These are phyloP conservation scores for Pichia sp. DNA, from an alignment of 1,139 yeast species.

Conservation along the genomic window DNA sequence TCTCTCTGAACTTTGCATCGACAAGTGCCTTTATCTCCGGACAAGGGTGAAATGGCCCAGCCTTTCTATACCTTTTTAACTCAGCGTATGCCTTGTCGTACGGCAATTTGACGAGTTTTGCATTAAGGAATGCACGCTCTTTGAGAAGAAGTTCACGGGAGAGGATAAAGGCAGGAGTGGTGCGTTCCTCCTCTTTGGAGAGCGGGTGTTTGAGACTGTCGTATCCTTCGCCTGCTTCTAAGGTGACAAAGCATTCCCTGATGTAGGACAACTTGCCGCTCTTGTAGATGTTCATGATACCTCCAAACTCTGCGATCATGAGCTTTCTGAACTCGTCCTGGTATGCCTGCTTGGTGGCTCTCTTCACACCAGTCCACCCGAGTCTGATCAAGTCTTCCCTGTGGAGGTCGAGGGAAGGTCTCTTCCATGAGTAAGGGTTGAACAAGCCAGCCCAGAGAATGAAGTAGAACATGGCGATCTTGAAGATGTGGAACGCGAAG, in stretches of 20 bases:
- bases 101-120: slow-evolving; percentile 33
- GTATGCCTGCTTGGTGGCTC: slow-evolving; percentile 68
- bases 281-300: slow-evolving; percentile 73
- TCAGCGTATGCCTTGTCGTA: slow-evolving; percentile 44
- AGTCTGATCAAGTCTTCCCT: slow-evolving; percentile 57
- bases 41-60: slow-evolving; percentile 52
- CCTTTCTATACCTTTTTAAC: slow-evolving; percentile 56
- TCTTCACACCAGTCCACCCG: slow-evolving; percentile 93
- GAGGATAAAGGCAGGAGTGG: slow-evolving; percentile 41
- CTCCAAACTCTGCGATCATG: slow-evolving; percentile 67
- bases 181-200: not conserved
- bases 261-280: slow-evolving; percentile 64
- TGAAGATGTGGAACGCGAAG: slow-evolving; percentile 67
- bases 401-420: slow-evolving; percentile 29
- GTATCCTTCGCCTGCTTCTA: slow-evolving; percentile 80
- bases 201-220: slow-evolving; percentile 26
- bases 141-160: slow-evolving; percentile 44
- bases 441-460: slow-evolving; percentile 65
- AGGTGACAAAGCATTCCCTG: slow-evolving; percentile 50
- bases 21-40: slow-evolving; percentile 42
- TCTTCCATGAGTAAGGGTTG: slow-evolving; percentile 59
- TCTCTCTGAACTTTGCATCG: slow-evolving; percentile 37
- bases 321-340: slow-evolving; percentile 64
- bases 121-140: slow-evolving; percentile 36
- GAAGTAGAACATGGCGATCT: slow-evolving; percentile 53